Percentiles rank a stretch among this genome's conserved stretches.
phyloP scores from a whole-genome alignment of 2,329 filamentous ascomycete genomes.

The Exophiala calicioides region DNA sequence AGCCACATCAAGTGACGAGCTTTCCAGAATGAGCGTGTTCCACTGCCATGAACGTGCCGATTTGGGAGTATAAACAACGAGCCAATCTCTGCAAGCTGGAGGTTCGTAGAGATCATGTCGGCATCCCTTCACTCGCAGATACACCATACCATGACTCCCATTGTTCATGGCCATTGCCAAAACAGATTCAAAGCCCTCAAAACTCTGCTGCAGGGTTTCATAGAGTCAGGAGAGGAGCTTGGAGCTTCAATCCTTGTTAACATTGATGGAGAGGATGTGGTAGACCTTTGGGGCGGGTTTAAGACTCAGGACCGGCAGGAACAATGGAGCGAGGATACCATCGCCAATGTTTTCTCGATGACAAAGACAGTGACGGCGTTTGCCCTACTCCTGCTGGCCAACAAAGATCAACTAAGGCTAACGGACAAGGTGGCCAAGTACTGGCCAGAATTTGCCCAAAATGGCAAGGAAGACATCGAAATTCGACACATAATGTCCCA shows the following conservation, averaged over 20 bases:
- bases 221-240: conserved; percentile 44
- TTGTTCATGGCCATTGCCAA: conserved; percentile 42
- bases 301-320: conserved; percentile 33
- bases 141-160: background rate
- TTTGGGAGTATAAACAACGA: no score
- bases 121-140: background rate
- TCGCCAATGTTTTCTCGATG: conserved; percentile 33
- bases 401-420: conserved; percentile 33
- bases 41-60: no score
- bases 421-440: conserved; percentile 35
- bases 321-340: conserved; percentile 21
- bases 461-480: conserved; percentile 35
- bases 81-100: no score
- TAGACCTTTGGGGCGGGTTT: conserved; percentile 50
- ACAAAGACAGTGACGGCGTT: conserved; percentile 34
- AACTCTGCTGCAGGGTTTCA: conserved; percentile 37
- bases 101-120: background rate
- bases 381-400: conserved; percentile 32
- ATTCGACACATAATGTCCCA: conserved; percentile 30
- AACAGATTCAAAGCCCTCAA: conserved; percentile 40
- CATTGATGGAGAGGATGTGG: conserved; percentile 43
- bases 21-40: no score
- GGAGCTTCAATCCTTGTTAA: conserved; percentile 49
- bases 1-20: no score
- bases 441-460: conserved; percentile 38